Conservation (phyloP, 2,329 filamentous ascomycete species). For the Aureobasidium sp. region DNA sequence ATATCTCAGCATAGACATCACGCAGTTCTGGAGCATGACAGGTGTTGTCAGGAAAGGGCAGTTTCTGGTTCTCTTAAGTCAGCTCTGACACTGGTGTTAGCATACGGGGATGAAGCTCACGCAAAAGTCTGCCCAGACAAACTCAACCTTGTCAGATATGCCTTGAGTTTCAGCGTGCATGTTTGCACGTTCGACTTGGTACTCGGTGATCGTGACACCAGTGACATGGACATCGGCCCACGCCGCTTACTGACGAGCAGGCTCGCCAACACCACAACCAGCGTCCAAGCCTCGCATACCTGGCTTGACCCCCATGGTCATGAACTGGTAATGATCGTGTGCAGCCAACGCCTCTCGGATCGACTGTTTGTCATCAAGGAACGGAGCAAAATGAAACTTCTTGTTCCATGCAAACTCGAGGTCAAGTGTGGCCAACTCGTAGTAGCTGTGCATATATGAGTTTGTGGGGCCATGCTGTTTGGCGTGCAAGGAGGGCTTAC, state of each 20-base stretch:
- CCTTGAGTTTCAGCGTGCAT: slow-evolving; percentile 76
- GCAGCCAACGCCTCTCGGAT: slow-evolving; percentile 79
- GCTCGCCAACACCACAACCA: slow-evolving; percentile 92
- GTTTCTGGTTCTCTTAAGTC: slow-evolving; percentile 53
- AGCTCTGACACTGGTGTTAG: neutral
- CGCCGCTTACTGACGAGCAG: slow-evolving; percentile 89
- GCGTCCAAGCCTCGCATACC: slow-evolving; percentile 89
- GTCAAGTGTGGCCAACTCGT: slow-evolving; percentile 27
- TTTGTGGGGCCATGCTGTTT: too few relatives aligned
- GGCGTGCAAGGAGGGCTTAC: neutral
- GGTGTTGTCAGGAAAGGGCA: slow-evolving; percentile 83
- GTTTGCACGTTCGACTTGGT: slow-evolving; percentile 85
- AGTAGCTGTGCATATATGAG: slow-evolving; percentile 41
- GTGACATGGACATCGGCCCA: slow-evolving; percentile 61
- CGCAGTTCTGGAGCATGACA: slow-evolving; percentile 86
- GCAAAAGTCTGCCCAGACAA: slow-evolving; percentile 49
- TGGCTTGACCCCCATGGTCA: slow-evolving; percentile 76
- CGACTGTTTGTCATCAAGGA: slow-evolving; percentile 78
- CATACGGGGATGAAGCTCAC: neutral
- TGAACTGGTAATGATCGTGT: slow-evolving; percentile 95
- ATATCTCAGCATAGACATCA: slow-evolving; percentile 90
- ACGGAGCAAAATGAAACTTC: slow-evolving; percentile 96
- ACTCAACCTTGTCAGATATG: slow-evolving; percentile 70
- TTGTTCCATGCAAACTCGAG: slow-evolving; percentile 97
- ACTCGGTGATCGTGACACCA: neutral